Base-by-base conservation (phyloP, 2,329 filamentous ascomycete genomes). In the Cladophialophora psammophila region DNA sequence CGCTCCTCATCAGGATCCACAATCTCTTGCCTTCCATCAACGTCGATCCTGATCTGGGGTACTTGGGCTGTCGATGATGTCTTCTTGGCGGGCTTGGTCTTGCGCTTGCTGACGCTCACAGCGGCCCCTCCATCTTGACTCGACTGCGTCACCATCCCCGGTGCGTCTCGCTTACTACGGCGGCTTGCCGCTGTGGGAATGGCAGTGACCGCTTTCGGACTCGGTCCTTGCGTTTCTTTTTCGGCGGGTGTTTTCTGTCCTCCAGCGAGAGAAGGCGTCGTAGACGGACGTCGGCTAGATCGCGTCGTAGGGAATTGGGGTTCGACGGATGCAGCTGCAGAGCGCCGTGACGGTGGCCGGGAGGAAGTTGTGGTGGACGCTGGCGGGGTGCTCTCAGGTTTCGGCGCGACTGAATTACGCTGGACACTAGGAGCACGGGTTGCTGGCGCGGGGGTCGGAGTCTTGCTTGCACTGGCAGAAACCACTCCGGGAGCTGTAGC, bases 1-100 rank as follows among this genome's bases (percentile, higher is more conserved):
- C 84, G 79, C 15, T 85, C 84, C 76, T 90, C 88, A 64, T 88
- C 82, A 0, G 86, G 85, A 74, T 89, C 87, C 65, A 89, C 85
- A 69, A 83, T 77, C 69, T 82, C 81, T 40, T 81, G 71, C 0
- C 82, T 81, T 0, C 81, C 82, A 60, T 83, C 80, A 66, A 83
- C 80, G 60, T 84, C 82, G 38, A 80, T 78, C 31, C 81, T 80
- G 78, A 77, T 68, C 75, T 76, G 60, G 61, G 72, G 57, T 71
- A 72, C 18, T 18, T 52, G 69, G 66, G 65, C 69, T 72, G 69
- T 75, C 4, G 66, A 54, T 31, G 68, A 60, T 6, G 71, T 73
- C 58, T 79, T 70, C 72, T 81, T 81, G 58, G 74, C 72, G 1
- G 85, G 85, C 60, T 85, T 85, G 36, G 81, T 82, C 67, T 87